Evolutionary conservation across 2,329 filamentous ascomycete genomes (phyloP).

Genomic region (Trichoderma simmonsii): DNA sequence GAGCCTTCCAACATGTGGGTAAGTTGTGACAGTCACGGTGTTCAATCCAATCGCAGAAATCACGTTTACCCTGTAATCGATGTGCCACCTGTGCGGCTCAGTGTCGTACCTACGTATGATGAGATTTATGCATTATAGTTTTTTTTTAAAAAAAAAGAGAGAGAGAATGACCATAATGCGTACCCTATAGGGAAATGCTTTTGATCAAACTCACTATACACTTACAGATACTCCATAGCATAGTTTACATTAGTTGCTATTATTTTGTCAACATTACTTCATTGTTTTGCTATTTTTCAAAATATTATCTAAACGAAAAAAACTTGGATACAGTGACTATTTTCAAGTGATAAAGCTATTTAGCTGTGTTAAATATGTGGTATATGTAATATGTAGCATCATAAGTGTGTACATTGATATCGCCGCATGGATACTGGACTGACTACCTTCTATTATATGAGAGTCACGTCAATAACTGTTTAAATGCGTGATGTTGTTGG

Average conservation of each 20-base stretch:
- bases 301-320: rapidly evolving
- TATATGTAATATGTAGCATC: neutral
- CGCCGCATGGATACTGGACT: neutral
- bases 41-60: neutral
- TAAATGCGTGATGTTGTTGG: neutral
- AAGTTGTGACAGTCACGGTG: neutral
- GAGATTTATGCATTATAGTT: neutral
- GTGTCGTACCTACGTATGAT: neutral
- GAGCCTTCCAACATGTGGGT: neutral
- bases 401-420: neutral
- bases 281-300: neutral
- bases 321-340: neutral
- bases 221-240: neutral
- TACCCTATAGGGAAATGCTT: neutral
- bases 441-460: neutral
- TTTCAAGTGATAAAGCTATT: neutral
- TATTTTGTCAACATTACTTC: neutral
- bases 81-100: neutral
- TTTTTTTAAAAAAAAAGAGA: too few relatives aligned
- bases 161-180: neutral
- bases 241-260: neutral
- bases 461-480: neutral
- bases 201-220: neutral
- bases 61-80: neutral
- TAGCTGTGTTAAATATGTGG: too few relatives aligned